These are phyloP conservation scores for Fusarium poae DNA, from an alignment of 2,329 filamentous ascomycete species.

Conservation along the genomic window DNA sequence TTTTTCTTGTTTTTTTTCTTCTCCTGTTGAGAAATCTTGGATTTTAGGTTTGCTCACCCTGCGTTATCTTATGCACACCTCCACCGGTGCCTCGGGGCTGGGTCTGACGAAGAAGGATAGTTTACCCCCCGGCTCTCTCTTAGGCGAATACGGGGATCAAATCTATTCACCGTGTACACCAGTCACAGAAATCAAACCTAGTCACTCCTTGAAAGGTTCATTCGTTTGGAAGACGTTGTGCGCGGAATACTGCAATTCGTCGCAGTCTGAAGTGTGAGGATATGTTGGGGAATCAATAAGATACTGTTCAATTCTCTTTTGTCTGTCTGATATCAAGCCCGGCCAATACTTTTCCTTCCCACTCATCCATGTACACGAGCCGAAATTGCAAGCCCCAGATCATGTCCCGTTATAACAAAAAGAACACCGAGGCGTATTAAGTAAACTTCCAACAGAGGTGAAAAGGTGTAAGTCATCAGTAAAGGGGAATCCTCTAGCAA, in stretches of 20 bases:
- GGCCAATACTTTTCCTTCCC: slow-evolving; percentile 30
- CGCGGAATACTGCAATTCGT: slow-evolving; percentile 23
- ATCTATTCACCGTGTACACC: not conserved
- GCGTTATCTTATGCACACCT: slow-evolving; percentile 20
- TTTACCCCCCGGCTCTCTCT: not conserved
- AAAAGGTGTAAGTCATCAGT: slow-evolving; percentile 8
- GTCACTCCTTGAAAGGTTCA: slow-evolving; percentile 1
- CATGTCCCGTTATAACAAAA: slow-evolving; percentile 6
- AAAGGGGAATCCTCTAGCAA: slow-evolving; percentile 17
- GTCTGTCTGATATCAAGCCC: not conserved
- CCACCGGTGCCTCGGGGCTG: slow-evolving; percentile 18
- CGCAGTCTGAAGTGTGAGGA: slow-evolving; percentile 7
- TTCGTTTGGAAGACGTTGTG: not conserved
- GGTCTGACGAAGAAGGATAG: slow-evolving; percentile 6
- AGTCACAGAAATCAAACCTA: not conserved
- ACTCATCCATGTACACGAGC: slow-evolving; percentile 26
- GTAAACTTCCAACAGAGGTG: not conserved
- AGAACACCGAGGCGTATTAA: slow-evolving; percentile 9
- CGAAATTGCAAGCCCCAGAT: slow-evolving; percentile 11
- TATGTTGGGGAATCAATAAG: slow-evolving; percentile 25
- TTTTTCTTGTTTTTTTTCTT: not conserved
- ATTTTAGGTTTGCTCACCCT: not conserved
- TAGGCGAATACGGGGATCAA: slow-evolving; percentile 17
- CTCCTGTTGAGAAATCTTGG: not conserved
- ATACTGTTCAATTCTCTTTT: slow-evolving; percentile 30